Percentiles rank a stretch among this genome's conserved stretches.
phyloP scores from a whole-genome alignment of 306 rosid species.

The Fragaria ananassa region DNA sequence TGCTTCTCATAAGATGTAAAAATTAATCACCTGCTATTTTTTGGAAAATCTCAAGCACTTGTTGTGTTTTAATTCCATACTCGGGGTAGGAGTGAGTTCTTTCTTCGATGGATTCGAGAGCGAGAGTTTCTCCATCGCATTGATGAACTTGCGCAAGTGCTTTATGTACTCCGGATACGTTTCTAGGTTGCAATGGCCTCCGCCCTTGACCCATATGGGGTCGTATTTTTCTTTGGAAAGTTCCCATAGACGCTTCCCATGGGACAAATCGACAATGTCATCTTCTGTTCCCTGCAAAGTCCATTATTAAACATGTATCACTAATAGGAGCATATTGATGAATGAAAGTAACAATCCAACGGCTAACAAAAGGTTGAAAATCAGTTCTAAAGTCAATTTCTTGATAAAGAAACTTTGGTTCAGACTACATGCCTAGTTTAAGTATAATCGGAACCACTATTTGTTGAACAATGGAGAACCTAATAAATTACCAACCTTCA shows the following conservation, averaged over 20 bases:
- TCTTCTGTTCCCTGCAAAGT: conserved; percentile 86
- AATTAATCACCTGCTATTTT: conserved; percentile 34
- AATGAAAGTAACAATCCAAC: not conserved
- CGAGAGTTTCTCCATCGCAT: conserved; percentile 81
- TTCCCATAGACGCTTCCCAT: conserved; percentile 96
- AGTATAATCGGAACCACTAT: not conserved
- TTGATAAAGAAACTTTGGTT: not conserved
- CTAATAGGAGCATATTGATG: conserved; percentile 16
- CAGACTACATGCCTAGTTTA: not conserved
- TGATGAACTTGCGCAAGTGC: conserved; percentile 83
- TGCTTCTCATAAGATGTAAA: conserved; percentile 14
- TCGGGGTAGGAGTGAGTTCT: conserved; percentile 59
- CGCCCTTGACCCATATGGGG: conserved; percentile 97
- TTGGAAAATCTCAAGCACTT: conserved; percentile 86
- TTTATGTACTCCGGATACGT: conserved; percentile 88
- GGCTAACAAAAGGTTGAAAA: not conserved
- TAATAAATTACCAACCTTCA: not conserved
- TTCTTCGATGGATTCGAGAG: conserved; percentile 41
- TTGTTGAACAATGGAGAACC: not conserved
- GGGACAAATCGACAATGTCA: conserved; percentile 91
- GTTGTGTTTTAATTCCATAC: conserved; percentile 74
- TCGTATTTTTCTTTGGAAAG: conserved; percentile 91
- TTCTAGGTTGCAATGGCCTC: conserved; percentile 98
- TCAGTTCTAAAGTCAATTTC: not conserved
- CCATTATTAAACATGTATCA: conserved; percentile 25